Evolutionary conservation across 1,284 basidiomycete species (phyloP).

Genomic region (Fomitiporia mediterranea): DNA sequence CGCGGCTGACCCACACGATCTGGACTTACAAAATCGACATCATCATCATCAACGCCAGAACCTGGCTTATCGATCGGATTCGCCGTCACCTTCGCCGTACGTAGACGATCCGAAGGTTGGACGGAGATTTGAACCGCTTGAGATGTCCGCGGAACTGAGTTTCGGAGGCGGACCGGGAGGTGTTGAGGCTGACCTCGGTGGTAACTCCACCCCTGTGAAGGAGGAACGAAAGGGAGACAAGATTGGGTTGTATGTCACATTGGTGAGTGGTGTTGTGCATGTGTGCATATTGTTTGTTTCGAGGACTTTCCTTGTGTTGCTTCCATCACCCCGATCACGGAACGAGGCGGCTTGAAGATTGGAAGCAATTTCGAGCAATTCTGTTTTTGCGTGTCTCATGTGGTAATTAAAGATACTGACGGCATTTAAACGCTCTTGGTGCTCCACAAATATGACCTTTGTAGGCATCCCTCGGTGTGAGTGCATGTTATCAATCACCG

Average conservation of each 20-base stretch:
- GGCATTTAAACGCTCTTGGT: background rate
- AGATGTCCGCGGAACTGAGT: conserved; percentile 3
- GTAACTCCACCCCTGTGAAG: conserved; percentile 5
- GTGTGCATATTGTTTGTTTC: too few relatives aligned
- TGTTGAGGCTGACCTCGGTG: conserved; percentile 4
- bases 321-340: background rate
- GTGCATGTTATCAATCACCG: background rate
- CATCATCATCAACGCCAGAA: conserved; percentile 3
- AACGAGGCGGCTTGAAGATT: background rate
- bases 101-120: background rate
- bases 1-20: background rate
- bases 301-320: background rate
- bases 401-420: background rate
- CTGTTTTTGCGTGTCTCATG: background rate
- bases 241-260: background rate
- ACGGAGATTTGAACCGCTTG: background rate
- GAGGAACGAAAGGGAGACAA: conserved; percentile 18
- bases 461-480: conserved; percentile 14
- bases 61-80: conserved; percentile 5
- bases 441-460: background rate
- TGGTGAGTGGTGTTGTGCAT: conserved; percentile 13
- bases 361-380: background rate
- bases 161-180: background rate
- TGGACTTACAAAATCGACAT: conserved; percentile 7
- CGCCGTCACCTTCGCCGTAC: background rate